Percentiles rank a stretch among this genome's conserved stretches.
phyloP scores from a whole-genome alignment of 495 filamentous ascomycete genomes.

The Hyaloscypha variabilis region DNA sequence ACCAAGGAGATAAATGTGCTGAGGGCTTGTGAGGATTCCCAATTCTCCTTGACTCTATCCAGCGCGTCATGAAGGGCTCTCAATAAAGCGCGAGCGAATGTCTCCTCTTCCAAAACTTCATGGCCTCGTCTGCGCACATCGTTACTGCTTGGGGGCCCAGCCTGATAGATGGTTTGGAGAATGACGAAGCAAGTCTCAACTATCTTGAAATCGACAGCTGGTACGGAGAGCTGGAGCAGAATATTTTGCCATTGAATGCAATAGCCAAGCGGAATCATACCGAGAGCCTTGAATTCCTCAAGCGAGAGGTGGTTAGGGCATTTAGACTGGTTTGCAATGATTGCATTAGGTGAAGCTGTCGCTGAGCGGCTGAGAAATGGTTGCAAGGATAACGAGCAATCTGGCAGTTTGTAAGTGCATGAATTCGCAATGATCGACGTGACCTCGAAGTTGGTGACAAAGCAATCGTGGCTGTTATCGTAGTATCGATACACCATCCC shows the following conservation, averaged over 20 bases:
- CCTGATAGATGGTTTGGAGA: constrained; percentile 40
- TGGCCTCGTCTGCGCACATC: constrained; percentile 32
- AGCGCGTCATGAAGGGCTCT: constrained; percentile 27
- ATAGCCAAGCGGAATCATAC: constrained; percentile 38
- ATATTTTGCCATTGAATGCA: constrained; percentile 49
- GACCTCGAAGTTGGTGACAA: neutral
- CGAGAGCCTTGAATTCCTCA: constrained; percentile 43
- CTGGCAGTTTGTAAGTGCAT: neutral
- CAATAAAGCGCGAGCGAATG: constrained; percentile 32
- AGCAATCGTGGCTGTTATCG: neutral
- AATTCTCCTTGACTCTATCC: constrained; percentile 39
- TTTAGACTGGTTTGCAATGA: constrained; percentile 30
- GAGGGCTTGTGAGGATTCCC: constrained; percentile 37
- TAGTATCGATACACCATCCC: constrained; percentile 31
- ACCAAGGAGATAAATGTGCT: constrained; percentile 34
- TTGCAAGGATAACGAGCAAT: neutral
- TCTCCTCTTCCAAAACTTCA: constrained; percentile 33
- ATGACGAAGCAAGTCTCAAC: constrained; percentile 39
- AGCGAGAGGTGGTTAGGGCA: constrained; percentile 38
- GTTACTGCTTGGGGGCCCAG: constrained; percentile 25
- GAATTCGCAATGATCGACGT: neutral
- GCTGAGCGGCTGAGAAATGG: neutral
- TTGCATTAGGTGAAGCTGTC: neutral
- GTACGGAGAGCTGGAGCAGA: constrained; percentile 36
- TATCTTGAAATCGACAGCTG: constrained; percentile 37